A percentile compares a stretch with the other conserved stretches of the same genome.
Evolutionary conservation across 73 alveolate genomes (phyloP).

Genomic region (Breviolum minutum): DNA sequence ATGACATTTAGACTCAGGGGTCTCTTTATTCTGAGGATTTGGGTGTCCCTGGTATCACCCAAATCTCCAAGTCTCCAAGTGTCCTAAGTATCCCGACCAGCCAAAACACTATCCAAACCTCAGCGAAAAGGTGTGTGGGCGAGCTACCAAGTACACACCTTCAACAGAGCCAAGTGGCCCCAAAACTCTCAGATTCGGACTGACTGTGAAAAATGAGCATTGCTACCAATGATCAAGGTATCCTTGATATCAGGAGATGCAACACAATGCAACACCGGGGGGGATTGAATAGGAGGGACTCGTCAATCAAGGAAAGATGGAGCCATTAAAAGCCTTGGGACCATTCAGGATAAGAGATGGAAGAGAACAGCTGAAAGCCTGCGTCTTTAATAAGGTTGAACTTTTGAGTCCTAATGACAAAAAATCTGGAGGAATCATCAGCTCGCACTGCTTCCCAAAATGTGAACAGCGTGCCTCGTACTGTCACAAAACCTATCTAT

Average conservation of each 20-base stretch:
- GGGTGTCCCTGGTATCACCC: neutral
- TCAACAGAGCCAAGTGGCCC: neutral
- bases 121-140: neutral
- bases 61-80: neutral
- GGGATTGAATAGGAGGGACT: too few relatives aligned
- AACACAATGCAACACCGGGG: too few relatives aligned
- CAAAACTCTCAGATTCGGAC: neutral
- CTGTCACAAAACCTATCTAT: too few relatives aligned
- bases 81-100: neutral
- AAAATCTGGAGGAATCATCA: too few relatives aligned
- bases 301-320: too few relatives aligned
- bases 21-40: neutral
- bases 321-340: too few relatives aligned
- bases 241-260: neutral
- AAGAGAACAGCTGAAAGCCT: too few relatives aligned
- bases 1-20: neutral
- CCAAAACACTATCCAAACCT: conserved; percentile 33
- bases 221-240: neutral
- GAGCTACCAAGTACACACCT: neutral
- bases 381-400: too few relatives aligned
- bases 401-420: too few relatives aligned
- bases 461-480: too few relatives aligned
- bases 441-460: too few relatives aligned
- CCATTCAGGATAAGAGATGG: too few relatives aligned
- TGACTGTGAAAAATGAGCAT: conserved; percentile 28